These are phyloP conservation scores for Pyrenophora tritici-repentis DNA, from an alignment of 2,329 filamentous ascomycete species.

Conservation along the genomic window DNA sequence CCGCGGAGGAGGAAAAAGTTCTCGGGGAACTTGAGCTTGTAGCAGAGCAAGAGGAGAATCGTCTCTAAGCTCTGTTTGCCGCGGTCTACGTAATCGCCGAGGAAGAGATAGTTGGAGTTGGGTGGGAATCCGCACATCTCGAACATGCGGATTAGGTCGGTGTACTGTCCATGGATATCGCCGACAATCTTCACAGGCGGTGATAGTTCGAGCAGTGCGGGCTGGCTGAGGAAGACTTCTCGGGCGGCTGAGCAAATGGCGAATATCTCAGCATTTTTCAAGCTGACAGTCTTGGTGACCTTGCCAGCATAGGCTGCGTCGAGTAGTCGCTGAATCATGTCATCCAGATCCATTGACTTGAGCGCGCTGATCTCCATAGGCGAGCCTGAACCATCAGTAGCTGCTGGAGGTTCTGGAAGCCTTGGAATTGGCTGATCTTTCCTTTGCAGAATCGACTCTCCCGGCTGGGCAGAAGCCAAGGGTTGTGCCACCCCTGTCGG, in stretches of 20 bases:
- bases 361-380: conserved; percentile 85
- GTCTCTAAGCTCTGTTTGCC: conserved; percentile 99
- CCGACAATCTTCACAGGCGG: conserved; percentile 98
- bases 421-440: conserved; percentile 72
- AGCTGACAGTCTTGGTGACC: conserved; percentile 93
- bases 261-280: conserved; percentile 96
- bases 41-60: conserved; percentile 92
- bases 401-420: conserved; percentile 55
- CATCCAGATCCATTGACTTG: conserved; percentile 91
- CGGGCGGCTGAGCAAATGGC: conserved; percentile 89
- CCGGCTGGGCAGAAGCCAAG: conserved; percentile 69
- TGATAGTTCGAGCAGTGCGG: conserved; percentile 86
- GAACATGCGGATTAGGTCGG: conserved; percentile 93
- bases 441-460: conserved; percentile 88
- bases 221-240: conserved; percentile 89
- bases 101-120: conserved; percentile 98
- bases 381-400: conserved; percentile 57
- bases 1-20: conserved; percentile 99
- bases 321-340: conserved; percentile 92
- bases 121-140: conserved; percentile 99
- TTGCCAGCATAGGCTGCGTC: conserved; percentile 96
- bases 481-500: conserved; percentile 66
- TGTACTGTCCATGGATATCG: conserved; percentile 96
- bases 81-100: conserved; percentile 97
- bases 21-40: conserved; percentile 99